Evolutionary conservation across 257 asterid species (phyloP).

Genomic region (Petunia axillaris): DNA sequence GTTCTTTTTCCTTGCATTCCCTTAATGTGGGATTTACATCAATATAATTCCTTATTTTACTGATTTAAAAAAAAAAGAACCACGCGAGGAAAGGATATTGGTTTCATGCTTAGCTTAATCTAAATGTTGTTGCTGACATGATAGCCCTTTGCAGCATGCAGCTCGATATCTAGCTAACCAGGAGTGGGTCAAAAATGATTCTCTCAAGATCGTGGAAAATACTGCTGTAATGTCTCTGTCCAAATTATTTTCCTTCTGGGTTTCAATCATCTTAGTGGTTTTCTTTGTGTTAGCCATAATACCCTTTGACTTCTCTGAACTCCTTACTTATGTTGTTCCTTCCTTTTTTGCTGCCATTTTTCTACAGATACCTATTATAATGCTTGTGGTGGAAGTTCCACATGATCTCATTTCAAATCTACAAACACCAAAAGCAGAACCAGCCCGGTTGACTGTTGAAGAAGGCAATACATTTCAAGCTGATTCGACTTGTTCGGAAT

Average conservation of each 20-base stretch:
- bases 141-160: conserved; percentile 78
- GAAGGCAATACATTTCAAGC: conserved; percentile 52
- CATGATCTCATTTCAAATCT: conserved; percentile 65
- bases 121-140: conserved; percentile 32
- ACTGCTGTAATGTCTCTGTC: conserved; percentile 81
- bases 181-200: conserved; percentile 99
- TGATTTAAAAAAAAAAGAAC: background rate
- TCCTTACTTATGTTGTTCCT: conserved; percentile 23
- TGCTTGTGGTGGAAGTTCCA: conserved; percentile 99
- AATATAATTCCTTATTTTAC: too few species aligned
- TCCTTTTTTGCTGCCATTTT: conserved; percentile 20
- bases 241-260: conserved; percentile 10
- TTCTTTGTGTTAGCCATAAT: conserved; percentile 15
- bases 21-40: too few species aligned
- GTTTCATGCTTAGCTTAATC: conserved; percentile 17
- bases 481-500: conserved; percentile 51
- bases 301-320: conserved; percentile 5
- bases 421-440: conserved; percentile 55
- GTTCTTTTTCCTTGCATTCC: too few species aligned
- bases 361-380: conserved; percentile 91
- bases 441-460: conserved; percentile 48
- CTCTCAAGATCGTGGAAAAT: conserved; percentile 99
- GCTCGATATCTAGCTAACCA: conserved; percentile 98
- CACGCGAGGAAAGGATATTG: background rate
- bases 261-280: conserved; percentile 12